phyloP scores from a whole-genome alignment of 371 early-diverging fungal genomes.

The Syncephalastrum sp. region DNA sequence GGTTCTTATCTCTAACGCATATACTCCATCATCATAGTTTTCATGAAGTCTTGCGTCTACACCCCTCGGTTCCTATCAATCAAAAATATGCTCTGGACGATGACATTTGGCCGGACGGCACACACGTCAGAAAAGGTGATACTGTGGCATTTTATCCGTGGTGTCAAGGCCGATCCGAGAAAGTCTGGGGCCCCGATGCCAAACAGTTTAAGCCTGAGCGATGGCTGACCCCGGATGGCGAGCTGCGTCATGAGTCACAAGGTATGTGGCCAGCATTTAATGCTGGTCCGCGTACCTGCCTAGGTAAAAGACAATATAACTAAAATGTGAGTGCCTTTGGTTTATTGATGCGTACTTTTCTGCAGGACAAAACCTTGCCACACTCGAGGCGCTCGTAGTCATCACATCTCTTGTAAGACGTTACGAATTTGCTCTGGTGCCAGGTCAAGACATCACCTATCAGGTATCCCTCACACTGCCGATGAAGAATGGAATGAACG shows the following conservation, averaged over 20 bases:
- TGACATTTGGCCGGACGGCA: slow-evolving; percentile 64
- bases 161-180: slow-evolving; percentile 52
- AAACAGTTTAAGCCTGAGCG: slow-evolving; percentile 62
- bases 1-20: too few relatives aligned
- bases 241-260: slow-evolving; percentile 21
- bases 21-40: slow-evolving; percentile 23
- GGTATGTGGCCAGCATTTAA: slow-evolving; percentile 55
- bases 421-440: slow-evolving; percentile 44
- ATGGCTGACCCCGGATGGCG: slow-evolving; percentile 46
- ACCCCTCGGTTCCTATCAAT: slow-evolving; percentile 61
- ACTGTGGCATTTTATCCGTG: slow-evolving; percentile 50
- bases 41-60: slow-evolving; percentile 55
- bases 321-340: too few relatives aligned
- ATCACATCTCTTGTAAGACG: slow-evolving; percentile 42
- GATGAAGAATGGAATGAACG: slow-evolving; percentile 49
- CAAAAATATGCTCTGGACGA: slow-evolving; percentile 59
- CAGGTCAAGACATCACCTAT: slow-evolving; percentile 39
- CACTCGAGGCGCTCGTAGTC: slow-evolving; percentile 50
- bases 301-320: slow-evolving; percentile 26
- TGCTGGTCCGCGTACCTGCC: slow-evolving; percentile 69
- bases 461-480: slow-evolving; percentile 45
- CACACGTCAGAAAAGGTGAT: slow-evolving; percentile 49
- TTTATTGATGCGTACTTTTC: neutral
- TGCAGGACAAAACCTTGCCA: slow-evolving; percentile 48
- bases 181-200: slow-evolving; percentile 66